Percentiles rank a stretch among this genome's conserved stretches.
Evolutionary conservation across 148 eudicot genomes (phyloP).

Genomic region (Silene conica): DNA sequence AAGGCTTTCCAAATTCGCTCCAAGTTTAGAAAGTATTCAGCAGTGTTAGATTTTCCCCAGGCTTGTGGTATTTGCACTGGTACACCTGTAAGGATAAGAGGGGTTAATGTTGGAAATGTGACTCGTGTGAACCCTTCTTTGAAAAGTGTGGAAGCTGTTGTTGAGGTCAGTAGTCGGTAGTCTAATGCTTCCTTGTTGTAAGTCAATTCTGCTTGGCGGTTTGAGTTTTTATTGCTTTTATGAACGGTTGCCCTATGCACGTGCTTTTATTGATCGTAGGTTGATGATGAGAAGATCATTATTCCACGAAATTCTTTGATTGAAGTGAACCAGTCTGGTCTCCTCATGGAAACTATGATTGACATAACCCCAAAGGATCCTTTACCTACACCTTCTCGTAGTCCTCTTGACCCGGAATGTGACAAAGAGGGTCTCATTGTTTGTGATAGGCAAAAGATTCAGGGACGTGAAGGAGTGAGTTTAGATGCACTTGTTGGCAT

Average conservation of each 20-base stretch:
- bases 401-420: conserved; percentile 78
- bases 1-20: conserved; percentile 77
- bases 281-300: conserved; percentile 83
- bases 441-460: conserved; percentile 83
- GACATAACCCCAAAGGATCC: conserved; percentile 90
- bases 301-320: conserved; percentile 82
- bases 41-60: conserved; percentile 75
- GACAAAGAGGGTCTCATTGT: conserved; percentile 76
- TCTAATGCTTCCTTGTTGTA: conserved; percentile 5
- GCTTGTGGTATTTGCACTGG: conserved; percentile 85
- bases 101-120: conserved; percentile 87
- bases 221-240: not conserved
- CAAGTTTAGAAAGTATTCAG: conserved; percentile 64
- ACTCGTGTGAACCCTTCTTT: conserved; percentile 73
- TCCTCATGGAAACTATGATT: conserved; percentile 94
- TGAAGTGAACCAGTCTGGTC: conserved; percentile 97
- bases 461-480: conserved; percentile 86
- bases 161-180: conserved; percentile 73
- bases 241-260: not conserved
- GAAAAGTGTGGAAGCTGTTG: conserved; percentile 72
- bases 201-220: not conserved
- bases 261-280: conserved; percentile 39
- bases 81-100: conserved; percentile 87
- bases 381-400: conserved; percentile 66
- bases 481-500: conserved; percentile 92